Percentiles rank a stretch among this genome's conserved stretches.
Conservation (phyloP, 177 flowering plant genomes). For the Vitis hybrid region DNA sequence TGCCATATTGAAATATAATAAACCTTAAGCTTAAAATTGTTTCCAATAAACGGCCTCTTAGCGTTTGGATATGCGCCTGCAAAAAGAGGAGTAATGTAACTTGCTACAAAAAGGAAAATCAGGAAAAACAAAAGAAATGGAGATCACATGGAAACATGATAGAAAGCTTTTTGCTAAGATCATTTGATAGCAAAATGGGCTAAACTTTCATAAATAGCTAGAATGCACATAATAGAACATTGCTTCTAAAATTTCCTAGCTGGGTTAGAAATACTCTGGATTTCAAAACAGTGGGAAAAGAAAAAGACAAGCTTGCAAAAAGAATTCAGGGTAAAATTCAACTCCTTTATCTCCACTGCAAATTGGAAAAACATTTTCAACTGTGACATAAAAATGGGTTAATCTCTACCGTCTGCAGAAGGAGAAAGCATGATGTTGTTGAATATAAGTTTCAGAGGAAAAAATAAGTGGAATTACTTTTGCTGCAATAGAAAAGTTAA, state of each 20-base stretch:
- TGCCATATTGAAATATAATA: slow-evolving; percentile 87
- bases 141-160: neutral
- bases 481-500: no score
- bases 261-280: neutral
- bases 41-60: slow-evolving; percentile 88
- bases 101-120: slow-evolving; percentile 1
- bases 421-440: no score
- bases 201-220: neutral
- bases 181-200: neutral
- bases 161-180: no score
- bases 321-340: neutral
- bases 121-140: neutral
- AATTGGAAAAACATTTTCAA: no score
- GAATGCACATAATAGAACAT: neutral
- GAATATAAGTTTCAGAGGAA: no score
- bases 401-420: no score
- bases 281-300: neutral
- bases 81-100: slow-evolving; percentile 4
- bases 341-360: neutral
- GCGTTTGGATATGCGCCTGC: slow-evolving; percentile 87
- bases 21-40: slow-evolving; percentile 87
- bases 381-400: no score
- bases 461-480: no score
- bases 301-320: neutral
- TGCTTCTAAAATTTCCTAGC: neutral